These are phyloP conservation scores for Geosmithia morbida DNA, from an alignment of 2,329 filamentous ascomycete species.

Conservation along the genomic window DNA sequence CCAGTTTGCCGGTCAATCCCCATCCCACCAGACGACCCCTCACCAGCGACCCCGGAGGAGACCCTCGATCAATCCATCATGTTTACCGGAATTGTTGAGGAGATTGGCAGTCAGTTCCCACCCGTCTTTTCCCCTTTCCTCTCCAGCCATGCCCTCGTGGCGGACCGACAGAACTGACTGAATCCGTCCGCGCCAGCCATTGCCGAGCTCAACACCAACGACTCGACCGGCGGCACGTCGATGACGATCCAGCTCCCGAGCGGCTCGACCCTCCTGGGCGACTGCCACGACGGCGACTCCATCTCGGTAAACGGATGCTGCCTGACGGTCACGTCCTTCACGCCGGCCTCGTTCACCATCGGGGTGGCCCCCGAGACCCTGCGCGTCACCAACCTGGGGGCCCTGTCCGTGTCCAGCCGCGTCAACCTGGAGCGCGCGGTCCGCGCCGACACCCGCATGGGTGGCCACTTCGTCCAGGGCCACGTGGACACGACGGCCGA, in stretches of 20 bases:
- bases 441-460: conserved; percentile 84
- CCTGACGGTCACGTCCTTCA: conserved; percentile 63
- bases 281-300: conserved; percentile 80
- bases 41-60: background rate
- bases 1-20: background rate
- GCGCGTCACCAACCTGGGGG: conserved; percentile 86
- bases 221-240: conserved; percentile 76
- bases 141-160: too few relatives aligned
- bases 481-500: conserved; percentile 85
- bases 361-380: conserved; percentile 93
- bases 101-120: conserved; percentile 64
- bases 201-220: conserved; percentile 64
- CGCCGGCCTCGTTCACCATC: conserved; percentile 57
- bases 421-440: conserved; percentile 96
- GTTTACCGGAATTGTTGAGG: conserved; percentile 94
- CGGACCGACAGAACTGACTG: too few relatives aligned
- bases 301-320: conserved; percentile 94
- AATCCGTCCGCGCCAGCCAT: conserved; percentile 48
- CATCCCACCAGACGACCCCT: background rate
- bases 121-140: background rate
- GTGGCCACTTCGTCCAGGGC: conserved; percentile 94
- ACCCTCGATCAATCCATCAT: conserved; percentile 30
- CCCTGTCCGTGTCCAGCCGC: conserved; percentile 44
- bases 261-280: conserved; percentile 59
- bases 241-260: conserved; percentile 65